Evolutionary conservation across 1,284 basidiomycete genomes (phyloP).

Genomic region (Puccinia hordei): DNA sequence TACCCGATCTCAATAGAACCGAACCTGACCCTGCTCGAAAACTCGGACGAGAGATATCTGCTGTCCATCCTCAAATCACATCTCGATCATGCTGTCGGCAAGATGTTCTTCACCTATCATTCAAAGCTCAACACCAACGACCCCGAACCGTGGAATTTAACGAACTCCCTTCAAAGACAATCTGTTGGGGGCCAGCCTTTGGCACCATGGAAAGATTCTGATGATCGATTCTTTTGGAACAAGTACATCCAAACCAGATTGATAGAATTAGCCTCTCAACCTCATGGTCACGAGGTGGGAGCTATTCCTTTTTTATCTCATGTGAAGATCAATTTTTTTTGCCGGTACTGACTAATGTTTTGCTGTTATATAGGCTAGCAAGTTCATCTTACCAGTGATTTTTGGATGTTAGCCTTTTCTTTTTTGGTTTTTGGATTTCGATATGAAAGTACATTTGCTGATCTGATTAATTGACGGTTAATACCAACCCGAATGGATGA

Average conservation of each 20-base stretch:
- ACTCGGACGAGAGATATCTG: conserved; percentile 36
- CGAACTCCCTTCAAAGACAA: conserved; percentile 33
- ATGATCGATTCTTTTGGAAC: conserved; percentile 50
- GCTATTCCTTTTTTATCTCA: neutral
- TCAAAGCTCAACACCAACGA: conserved; percentile 15
- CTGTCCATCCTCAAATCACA: conserved; percentile 40
- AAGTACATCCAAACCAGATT: conserved; percentile 26
- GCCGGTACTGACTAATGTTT: neutral
- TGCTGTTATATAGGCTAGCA: conserved; percentile 4
- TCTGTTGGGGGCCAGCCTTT: neutral
- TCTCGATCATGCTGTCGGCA: conserved; percentile 40
- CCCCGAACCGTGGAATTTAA: conserved; percentile 44
- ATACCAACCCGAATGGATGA: neutral
- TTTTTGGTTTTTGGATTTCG: neutral
- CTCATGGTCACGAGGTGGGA: conserved; percentile 27
- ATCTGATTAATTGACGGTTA: neutral
- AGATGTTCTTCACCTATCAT: conserved; percentile 47
- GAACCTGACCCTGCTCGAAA: conserved; percentile 38
- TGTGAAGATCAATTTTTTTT: neutral
- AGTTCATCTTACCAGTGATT: conserved; percentile 46
- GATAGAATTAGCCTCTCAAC: conserved; percentile 40
- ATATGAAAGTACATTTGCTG: neutral
- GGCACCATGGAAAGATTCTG: conserved; percentile 34
- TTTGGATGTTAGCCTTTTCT: conserved; percentile 75
- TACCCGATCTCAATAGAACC: conserved; percentile 38